Conservation (phyloP, 805 yeast genomes). For the Candida xiaguanensis region DNA sequence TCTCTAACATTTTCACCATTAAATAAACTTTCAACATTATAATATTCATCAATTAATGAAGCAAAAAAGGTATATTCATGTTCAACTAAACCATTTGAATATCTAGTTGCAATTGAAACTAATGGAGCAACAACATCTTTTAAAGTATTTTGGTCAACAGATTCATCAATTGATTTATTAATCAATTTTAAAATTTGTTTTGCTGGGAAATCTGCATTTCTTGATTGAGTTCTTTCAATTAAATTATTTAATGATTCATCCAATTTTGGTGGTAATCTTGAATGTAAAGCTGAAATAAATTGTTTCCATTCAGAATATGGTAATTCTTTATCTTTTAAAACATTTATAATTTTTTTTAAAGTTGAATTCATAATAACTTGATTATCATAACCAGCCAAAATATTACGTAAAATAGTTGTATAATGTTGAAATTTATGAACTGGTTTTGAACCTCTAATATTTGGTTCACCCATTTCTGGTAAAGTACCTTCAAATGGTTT, state of each 20-base stretch:
- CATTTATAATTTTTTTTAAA: slow-evolving; percentile 64
- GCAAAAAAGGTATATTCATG: slow-evolving; percentile 82
- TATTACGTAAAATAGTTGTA: slow-evolving; percentile 64
- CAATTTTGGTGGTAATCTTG: slow-evolving; percentile 77
- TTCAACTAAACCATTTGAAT: slow-evolving; percentile 69
- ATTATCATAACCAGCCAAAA: slow-evolving; percentile 88
- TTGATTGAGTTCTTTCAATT: slow-evolving; percentile 59
- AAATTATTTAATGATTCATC: slow-evolving; percentile 63
- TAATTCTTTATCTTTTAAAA: slow-evolving; percentile 72
- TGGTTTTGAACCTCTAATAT: slow-evolving; percentile 78
- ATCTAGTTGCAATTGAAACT: slow-evolving; percentile 63
- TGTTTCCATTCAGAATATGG: slow-evolving; percentile 93
- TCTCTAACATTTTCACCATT: slow-evolving; percentile 73
- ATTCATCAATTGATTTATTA: slow-evolving; percentile 54
- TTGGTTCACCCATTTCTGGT: slow-evolving; percentile 84
- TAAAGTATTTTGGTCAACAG: slow-evolving; percentile 42
- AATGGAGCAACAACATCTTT: slow-evolving; percentile 64
- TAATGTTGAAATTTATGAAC: slow-evolving; percentile 65
- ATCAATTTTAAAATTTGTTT: slow-evolving; percentile 72
- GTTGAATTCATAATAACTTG: slow-evolving; percentile 90
- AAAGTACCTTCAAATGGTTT: slow-evolving; percentile 90
- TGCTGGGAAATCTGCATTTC: slow-evolving; percentile 90
- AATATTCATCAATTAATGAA: slow-evolving; percentile 65
- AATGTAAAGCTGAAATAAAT: slow-evolving; percentile 85
- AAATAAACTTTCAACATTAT: slow-evolving; percentile 73